Percentiles rank a stretch among this genome's conserved stretches.
These are phyloP conservation scores for Pisolithus orientalis DNA, from an alignment of 768 basidiomycete genomes.

Conservation along the genomic window DNA sequence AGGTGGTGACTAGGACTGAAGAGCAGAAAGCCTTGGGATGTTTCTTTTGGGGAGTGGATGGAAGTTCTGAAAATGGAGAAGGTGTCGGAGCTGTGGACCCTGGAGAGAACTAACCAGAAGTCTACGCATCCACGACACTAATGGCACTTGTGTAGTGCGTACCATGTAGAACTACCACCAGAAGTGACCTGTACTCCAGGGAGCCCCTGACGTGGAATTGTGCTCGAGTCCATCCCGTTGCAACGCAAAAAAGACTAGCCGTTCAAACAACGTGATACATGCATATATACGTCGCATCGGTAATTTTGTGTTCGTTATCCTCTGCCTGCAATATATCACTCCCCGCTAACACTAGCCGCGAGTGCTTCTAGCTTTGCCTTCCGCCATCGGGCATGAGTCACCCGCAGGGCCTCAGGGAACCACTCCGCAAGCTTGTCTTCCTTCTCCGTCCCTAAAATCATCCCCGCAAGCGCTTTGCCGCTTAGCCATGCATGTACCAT, in stretches of 20 bases:
- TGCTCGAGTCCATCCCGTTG: no score
- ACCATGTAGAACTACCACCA: no score
- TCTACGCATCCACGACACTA: no score
- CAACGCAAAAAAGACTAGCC: no score
- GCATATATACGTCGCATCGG: no score
- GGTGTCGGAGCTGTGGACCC: slow-evolving; percentile 42
- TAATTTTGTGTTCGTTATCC: no score
- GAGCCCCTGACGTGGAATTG: background rate
- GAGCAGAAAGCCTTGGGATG: slow-evolving; percentile 15
- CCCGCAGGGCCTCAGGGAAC: slow-evolving; percentile 45
- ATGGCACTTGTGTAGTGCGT: no score
- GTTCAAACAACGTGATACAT: no score
- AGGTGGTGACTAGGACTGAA: slow-evolving; percentile 13
- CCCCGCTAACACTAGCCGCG: no score
- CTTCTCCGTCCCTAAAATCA: slow-evolving; percentile 42
- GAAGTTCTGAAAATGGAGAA: slow-evolving; percentile 32
- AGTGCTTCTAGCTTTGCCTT: slow-evolving; percentile 46
- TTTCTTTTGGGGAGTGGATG: slow-evolving; percentile 18
- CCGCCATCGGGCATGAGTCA: slow-evolving; percentile 46
- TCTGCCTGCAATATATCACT: no score
- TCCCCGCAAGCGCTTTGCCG: slow-evolving; percentile 52
- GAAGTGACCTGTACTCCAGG: background rate
- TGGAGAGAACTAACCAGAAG: slow-evolving; percentile 26
- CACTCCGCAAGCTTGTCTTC: slow-evolving; percentile 29
- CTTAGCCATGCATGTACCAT: slow-evolving; percentile 70